A percentile compares a stretch with the other conserved stretches of the same genome.
These are phyloP conservation scores for Cicer arietinum DNA, from an alignment of 306 rosid species.

Conservation along the genomic window DNA sequence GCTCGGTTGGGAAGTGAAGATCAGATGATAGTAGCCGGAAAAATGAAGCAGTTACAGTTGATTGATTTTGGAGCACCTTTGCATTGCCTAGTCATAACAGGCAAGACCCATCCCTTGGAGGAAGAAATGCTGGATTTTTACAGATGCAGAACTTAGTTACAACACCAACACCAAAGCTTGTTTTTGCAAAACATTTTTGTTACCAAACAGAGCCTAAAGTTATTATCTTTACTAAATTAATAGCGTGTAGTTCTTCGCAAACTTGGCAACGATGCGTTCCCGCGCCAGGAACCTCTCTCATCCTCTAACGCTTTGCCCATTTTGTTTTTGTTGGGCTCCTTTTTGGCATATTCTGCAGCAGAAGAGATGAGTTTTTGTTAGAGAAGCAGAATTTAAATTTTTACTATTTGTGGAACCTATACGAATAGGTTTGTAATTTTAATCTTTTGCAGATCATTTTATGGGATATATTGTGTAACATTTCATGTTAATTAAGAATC, in stretches of 20 bases:
- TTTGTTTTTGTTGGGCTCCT: background rate
- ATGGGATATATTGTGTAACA: background rate
- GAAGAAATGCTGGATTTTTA: conserved; percentile 88
- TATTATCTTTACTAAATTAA: too few species aligned
- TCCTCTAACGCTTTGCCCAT: background rate
- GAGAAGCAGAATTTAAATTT: background rate
- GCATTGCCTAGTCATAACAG: conserved; percentile 88
- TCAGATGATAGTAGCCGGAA: conserved; percentile 77
- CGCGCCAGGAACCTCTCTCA: too few species aligned
- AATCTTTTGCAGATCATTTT: background rate
- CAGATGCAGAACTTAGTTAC: conserved; percentile 49
- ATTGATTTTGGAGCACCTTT: conserved; percentile 88
- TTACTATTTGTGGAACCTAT: background rate
- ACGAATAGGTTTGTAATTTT: background rate
- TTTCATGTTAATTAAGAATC: too few species aligned
- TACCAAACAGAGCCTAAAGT: background rate
- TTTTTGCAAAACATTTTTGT: background rate
- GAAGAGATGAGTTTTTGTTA: background rate
- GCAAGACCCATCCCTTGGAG: conserved; percentile 89
- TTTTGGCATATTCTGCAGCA: background rate
- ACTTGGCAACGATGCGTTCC: too few species aligned
- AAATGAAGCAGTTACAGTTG: conserved; percentile 70
- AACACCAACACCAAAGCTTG: conserved; percentile 23
- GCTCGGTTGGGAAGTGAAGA: conserved; percentile 91
- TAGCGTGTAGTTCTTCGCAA: too few species aligned